phyloP scores from a whole-genome alignment of 2,329 filamentous ascomycete species.

The Sphaerostilbella broomeana region DNA sequence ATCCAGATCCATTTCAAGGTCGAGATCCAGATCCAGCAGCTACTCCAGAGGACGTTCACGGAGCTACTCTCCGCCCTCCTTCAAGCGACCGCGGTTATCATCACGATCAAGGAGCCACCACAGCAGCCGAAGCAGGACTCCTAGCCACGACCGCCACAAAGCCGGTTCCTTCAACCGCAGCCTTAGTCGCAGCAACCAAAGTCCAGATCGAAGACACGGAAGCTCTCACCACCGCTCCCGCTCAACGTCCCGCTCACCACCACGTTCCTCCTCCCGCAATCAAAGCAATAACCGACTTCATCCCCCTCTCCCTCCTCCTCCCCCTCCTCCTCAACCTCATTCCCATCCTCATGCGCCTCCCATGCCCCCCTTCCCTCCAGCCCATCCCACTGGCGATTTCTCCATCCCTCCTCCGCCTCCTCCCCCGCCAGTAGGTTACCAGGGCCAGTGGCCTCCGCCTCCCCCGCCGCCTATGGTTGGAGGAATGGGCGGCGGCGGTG shows the following conservation, averaged over 20 bases:
- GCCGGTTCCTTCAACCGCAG: slow-evolving; percentile 2
- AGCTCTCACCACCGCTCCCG: slow-evolving; percentile 6
- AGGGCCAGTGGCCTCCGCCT: slow-evolving; percentile 36
- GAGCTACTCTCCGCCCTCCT: slow-evolving; percentile 25
- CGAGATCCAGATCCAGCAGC: slow-evolving; percentile 25
- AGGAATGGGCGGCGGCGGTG: too few species aligned
- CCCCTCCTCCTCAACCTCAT: slow-evolving; percentile 8
- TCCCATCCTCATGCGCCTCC: slow-evolving; percentile 17
- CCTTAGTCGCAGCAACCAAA: slow-evolving; percentile 14
- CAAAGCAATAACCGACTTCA: slow-evolving; percentile 16
- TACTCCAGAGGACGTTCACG: slow-evolving; percentile 24
- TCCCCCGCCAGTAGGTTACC: slow-evolving; percentile 33
- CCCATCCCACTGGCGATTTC: slow-evolving; percentile 20
- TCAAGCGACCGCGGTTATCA: slow-evolving; percentile 26
- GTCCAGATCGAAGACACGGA: slow-evolving; percentile 1
- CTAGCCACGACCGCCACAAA: slow-evolving; percentile 11
- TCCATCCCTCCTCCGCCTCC: slow-evolving; percentile 29
- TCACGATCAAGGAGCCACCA: slow-evolving; percentile 24
- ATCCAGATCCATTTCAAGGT: slow-evolving; percentile 26
- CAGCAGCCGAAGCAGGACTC: slow-evolving; percentile 27
- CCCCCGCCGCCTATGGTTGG: slow-evolving; percentile 28
- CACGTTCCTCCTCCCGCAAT: background rate
- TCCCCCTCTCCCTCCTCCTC: slow-evolving; percentile 16
- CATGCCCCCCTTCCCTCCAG: slow-evolving; percentile 13
- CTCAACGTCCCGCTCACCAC: slow-evolving; percentile 5